Percentiles rank a stretch among this genome's conserved stretches.
Evolutionary conservation across 2,329 filamentous ascomycete genomes (phyloP).

Genomic region (Hymenoscyphus scutula): DNA sequence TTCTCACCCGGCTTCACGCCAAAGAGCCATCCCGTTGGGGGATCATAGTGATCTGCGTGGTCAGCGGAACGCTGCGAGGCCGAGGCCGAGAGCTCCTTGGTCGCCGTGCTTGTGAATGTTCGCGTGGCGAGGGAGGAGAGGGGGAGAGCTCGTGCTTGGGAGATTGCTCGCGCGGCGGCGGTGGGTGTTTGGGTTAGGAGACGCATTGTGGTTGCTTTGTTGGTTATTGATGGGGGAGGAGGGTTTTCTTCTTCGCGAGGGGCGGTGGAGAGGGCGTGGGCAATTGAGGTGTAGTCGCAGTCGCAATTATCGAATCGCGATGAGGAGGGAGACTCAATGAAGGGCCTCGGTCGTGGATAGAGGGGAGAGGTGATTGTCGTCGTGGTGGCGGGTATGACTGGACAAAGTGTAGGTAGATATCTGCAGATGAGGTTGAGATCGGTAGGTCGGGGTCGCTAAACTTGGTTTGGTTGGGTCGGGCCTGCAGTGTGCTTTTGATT

Average conservation of each 20-base stretch:
- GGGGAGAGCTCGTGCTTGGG: background rate
- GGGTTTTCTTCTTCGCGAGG: background rate
- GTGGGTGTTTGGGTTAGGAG: conserved; percentile 4
- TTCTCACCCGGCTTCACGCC: conserved; percentile 94
- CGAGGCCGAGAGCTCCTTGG: too few species aligned
- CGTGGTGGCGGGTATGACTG: conserved; percentile 2
- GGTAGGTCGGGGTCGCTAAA: background rate
- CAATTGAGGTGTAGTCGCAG: conserved; percentile 5
- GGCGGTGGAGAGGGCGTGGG: background rate
- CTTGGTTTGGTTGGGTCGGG: too few species aligned
- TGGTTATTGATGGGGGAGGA: background rate
- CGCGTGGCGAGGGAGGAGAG: background rate
- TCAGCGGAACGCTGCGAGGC: background rate
- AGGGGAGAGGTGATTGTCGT: background rate
- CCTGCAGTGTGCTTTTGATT: too few species aligned
- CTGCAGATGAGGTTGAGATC: background rate
- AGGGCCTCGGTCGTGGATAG: background rate
- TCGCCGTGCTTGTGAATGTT: background rate
- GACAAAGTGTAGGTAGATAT: background rate
- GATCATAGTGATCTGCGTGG: conserved; percentile 67
- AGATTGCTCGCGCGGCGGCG: background rate
- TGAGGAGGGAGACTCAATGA: background rate
- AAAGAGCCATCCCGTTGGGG: conserved; percentile 88
- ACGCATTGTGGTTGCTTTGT: background rate
- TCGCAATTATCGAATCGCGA: background rate